Conservation (phyloP, 768 basidiomycete genomes). For the Sarcomyxa edulis region DNA sequence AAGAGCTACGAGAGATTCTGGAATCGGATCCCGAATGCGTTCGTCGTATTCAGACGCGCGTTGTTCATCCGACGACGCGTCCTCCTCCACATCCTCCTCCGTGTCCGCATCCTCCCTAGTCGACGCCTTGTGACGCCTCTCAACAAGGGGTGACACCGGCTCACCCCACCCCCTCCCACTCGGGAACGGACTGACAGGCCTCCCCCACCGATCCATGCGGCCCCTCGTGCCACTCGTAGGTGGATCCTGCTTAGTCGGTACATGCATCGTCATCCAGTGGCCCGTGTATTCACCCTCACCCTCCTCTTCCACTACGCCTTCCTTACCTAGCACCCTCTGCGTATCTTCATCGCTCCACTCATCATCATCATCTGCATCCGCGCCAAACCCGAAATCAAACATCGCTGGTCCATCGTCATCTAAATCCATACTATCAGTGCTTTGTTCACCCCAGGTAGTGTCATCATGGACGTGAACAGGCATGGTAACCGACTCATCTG, state of each 20-base stretch:
- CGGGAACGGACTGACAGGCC: constrained; percentile 68
- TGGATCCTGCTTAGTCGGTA: constrained; percentile 63
- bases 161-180: constrained; percentile 16
- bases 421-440: constrained; percentile 29
- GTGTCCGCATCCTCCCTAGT: too few species aligned
- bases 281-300: constrained; percentile 67
- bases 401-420: constrained; percentile 5
- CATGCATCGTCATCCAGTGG: constrained; percentile 45
- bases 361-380: constrained; percentile 16
- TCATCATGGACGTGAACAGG: constrained; percentile 25
- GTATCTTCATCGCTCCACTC: constrained; percentile 62
- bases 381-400: constrained; percentile 6
- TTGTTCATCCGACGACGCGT: constrained; percentile 7
- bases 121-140: too few species aligned
- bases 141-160: too few species aligned
- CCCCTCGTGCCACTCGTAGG: constrained; percentile 49
- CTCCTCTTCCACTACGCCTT: constrained; percentile 20
- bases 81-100: constrained; percentile 9
- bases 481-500: too few species aligned
- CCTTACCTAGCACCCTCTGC: not conserved
- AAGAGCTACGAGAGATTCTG: too few species aligned
- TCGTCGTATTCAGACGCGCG: too few species aligned
- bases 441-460: constrained; percentile 4
- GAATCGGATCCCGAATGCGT: too few species aligned
- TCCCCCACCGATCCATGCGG: constrained; percentile 57